Evolutionary conservation across 495 filamentous ascomycete genomes (phyloP).

Genomic region (Penicillium antarcticum): DNA sequence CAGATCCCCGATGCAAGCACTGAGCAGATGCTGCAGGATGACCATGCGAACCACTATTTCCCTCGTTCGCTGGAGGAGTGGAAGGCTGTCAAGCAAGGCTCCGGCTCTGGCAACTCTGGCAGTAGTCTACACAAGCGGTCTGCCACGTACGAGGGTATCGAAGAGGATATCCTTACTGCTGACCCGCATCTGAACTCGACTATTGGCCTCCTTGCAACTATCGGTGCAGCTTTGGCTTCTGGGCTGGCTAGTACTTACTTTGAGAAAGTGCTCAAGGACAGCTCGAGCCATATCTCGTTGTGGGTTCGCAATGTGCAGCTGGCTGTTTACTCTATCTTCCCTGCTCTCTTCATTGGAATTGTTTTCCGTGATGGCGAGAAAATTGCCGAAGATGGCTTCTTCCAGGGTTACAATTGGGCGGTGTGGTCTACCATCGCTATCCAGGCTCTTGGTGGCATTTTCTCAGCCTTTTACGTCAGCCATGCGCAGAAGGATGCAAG

Average conservation of each 20-base stretch:
- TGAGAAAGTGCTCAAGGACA: conserved; percentile 90
- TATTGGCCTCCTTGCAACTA: conserved; percentile 73
- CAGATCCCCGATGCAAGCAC: conserved; percentile 62
- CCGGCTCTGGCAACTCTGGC: conserved; percentile 14
- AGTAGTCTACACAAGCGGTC: conserved; percentile 62
- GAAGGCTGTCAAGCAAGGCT: conserved; percentile 41
- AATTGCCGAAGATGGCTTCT: conserved; percentile 81
- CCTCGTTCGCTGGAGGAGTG: conserved; percentile 65
- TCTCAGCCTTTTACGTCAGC: conserved; percentile 80
- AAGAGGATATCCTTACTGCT: conserved; percentile 67
- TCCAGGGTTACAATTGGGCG: conserved; percentile 86
- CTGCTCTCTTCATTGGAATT: conserved; percentile 81
- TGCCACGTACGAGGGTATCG: conserved; percentile 92
- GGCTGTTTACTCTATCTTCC: conserved; percentile 86
- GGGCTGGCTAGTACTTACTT: conserved; percentile 88
- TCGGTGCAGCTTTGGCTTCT: conserved; percentile 72
- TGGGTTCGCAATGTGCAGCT: conserved; percentile 96
- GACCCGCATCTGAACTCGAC: conserved; percentile 68
- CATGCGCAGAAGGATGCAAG: conserved; percentile 67
- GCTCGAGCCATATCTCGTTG: conserved; percentile 62
- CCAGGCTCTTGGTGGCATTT: conserved; percentile 79
- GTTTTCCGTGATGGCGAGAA: conserved; percentile 80
- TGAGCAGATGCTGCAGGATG: conserved; percentile 53
- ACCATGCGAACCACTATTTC: conserved; percentile 54
- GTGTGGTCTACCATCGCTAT: conserved; percentile 83